Percentiles rank a stretch among this genome's conserved stretches.
phyloP scores from a whole-genome alignment of 1,139 yeast genomes.

The Kodamaea anthophila region DNA sequence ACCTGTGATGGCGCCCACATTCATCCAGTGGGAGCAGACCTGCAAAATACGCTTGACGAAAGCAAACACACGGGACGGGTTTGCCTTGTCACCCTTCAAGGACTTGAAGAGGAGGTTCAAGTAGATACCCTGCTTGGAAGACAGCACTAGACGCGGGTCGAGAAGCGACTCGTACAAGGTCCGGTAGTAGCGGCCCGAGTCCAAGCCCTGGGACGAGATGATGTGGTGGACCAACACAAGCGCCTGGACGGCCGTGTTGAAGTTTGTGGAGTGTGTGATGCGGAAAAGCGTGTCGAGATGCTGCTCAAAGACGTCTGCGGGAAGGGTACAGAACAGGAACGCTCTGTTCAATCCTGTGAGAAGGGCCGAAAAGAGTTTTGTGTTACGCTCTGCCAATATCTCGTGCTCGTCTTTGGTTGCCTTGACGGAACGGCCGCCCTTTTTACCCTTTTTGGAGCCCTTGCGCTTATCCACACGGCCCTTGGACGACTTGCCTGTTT shows the following conservation, averaged over 20 bases:
- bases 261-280: slow-evolving; percentile 90
- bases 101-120: slow-evolving; percentile 82
- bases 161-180: slow-evolving; percentile 85
- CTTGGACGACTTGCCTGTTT: slow-evolving; percentile 36
- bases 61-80: slow-evolving; percentile 67
- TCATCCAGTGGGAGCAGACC: slow-evolving; percentile 78
- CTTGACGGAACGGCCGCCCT: slow-evolving; percentile 80
- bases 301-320: slow-evolving; percentile 62
- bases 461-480: slow-evolving; percentile 52
- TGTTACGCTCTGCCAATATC: slow-evolving; percentile 73
- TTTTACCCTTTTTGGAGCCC: slow-evolving; percentile 46
- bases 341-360: slow-evolving; percentile 96
- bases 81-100: slow-evolving; percentile 59
- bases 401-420: slow-evolving; percentile 64
- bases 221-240: slow-evolving; percentile 80
- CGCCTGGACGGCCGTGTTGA: slow-evolving; percentile 92
- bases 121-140: slow-evolving; percentile 88
- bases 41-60: slow-evolving; percentile 89
- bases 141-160: slow-evolving; percentile 74
- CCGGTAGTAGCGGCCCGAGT: slow-evolving; percentile 73
- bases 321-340: slow-evolving; percentile 82
- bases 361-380: slow-evolving; percentile 83
- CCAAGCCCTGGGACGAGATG: slow-evolving; percentile 47
- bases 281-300: slow-evolving; percentile 82
- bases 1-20: slow-evolving; percentile 87